Evolutionary conservation across 106 monocot species (phyloP).

Genomic region (Posidonia australis): DNA sequence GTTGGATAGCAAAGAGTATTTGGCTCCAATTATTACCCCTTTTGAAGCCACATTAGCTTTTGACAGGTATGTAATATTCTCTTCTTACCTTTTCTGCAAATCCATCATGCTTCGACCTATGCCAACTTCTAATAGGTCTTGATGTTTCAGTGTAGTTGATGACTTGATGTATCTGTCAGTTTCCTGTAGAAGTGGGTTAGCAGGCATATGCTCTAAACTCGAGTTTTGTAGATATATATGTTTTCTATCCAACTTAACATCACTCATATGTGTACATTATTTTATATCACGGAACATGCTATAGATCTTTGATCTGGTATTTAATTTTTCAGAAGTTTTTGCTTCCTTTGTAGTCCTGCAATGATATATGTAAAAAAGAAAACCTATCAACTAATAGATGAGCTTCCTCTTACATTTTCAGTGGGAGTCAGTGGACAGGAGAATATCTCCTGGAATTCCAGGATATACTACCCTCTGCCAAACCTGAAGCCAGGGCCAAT

Average conservation of each 20-base stretch:
- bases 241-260: too few relatives aligned
- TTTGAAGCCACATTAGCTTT: constrained; percentile 88
- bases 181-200: too few relatives aligned
- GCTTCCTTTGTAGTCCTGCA: background rate
- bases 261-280: too few relatives aligned
- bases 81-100: too few relatives aligned
- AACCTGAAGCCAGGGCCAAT: constrained; percentile 11
- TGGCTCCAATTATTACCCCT: constrained; percentile 91
- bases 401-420: constrained; percentile 4
- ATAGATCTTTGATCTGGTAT: too few relatives aligned
- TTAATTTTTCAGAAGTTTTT: too few relatives aligned
- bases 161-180: too few relatives aligned
- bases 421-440: constrained; percentile 88
- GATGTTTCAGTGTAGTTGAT: background rate
- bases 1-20: constrained; percentile 92
- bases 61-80: constrained; percentile 36
- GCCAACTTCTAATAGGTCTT: background rate
- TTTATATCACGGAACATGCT: too few relatives aligned
- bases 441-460: constrained; percentile 68
- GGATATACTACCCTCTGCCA: constrained; percentile 33
- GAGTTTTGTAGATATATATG: too few relatives aligned
- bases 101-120: background rate
- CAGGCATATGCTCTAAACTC: too few relatives aligned
- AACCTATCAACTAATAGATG: background rate
- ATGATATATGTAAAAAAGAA: background rate